Base-by-base conservation (phyloP, 1,284 basidiomycete species). In the Cryptococcus jaspeensis region DNA sequence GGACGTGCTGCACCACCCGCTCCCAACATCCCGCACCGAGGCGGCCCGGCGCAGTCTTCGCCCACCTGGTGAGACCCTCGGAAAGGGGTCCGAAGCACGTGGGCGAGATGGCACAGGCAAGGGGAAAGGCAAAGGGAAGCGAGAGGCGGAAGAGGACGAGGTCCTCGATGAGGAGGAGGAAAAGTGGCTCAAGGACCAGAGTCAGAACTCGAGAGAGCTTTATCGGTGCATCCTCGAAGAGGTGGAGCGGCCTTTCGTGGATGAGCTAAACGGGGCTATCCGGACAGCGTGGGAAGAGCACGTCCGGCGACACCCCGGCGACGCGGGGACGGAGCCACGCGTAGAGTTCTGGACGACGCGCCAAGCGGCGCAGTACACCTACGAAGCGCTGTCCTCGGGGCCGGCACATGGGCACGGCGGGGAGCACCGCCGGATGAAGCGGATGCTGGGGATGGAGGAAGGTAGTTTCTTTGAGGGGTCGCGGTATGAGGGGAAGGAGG, bases 311-410 rank as follows among this genome's bases (percentile, higher is more conserved):
- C 3, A 36, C 37, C 15, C 45, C 12, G 13, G 6, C 11, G 23
- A 36, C 22, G 18, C n/a, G 4, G 5, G 20, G 12, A 22, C 38
- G 5, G 23, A 18, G 15, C 47, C 47, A 3, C 12, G 44, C 32
- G 76, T 87, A 5, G 81, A 84, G 57, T 90, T 92, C 59, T 92
- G 88, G 87, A 86, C 88, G 1, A 91, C 89, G 0, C 72, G 74
- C 3, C 87, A 90, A 68, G 88, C 88, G 1, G 82, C 84, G 38
- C 82, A 83, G 28, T 71, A 71, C 50, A 61, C 73, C 13, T 64
- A 65, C 32, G 74, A 76, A 44, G 67, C 71, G 4, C 65, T 76
- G 13, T 55, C 64, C 5, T 62, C 62, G 41, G 67, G 68, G 15
- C 59, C 63, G 11, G 52, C 67, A 0, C 58, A 72, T 20, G 74